Evolutionary conservation across 257 asterid species (phyloP).

Genomic region (Solanum microdontum): DNA sequence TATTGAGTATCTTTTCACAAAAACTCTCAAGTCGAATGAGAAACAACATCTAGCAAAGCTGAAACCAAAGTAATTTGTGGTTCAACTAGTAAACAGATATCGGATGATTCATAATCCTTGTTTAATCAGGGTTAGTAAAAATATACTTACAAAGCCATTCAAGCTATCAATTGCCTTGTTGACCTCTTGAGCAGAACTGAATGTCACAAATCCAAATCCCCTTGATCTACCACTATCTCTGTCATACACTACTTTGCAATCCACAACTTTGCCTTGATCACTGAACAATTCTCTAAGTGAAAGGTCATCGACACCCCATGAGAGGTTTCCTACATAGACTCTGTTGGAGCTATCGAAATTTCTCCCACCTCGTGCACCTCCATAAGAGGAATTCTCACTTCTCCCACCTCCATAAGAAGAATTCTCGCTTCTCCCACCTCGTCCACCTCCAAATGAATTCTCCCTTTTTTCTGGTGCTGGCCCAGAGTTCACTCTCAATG

Average conservation of each 20-base stretch:
- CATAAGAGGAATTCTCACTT: slow-evolving; percentile 10
- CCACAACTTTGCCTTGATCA: slow-evolving; percentile 68
- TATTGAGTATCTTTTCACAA: background rate
- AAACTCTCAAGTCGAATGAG: background rate
- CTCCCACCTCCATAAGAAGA: slow-evolving; percentile 19
- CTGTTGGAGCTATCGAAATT: slow-evolving; percentile 34
- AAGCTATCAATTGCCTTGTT: slow-evolving; percentile 42
- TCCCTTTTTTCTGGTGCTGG: slow-evolving; percentile 74
- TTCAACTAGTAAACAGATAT: background rate
- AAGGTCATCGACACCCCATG: slow-evolving; percentile 80
- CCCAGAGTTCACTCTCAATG: slow-evolving; percentile 67
- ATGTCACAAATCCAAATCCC: slow-evolving; percentile 91
- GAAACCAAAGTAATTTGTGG: background rate
- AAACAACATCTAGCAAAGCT: background rate
- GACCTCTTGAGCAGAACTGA: slow-evolving; percentile 52
- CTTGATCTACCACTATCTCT: slow-evolving; percentile 86
- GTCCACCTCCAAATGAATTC: slow-evolving; percentile 24
- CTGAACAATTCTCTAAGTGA: slow-evolving; percentile 62
- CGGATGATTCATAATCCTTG: background rate
- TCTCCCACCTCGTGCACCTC: slow-evolving; percentile 49
- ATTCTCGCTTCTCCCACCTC: slow-evolving; percentile 36
- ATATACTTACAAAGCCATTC: slow-evolving; percentile 61
- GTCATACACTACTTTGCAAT: slow-evolving; percentile 73
- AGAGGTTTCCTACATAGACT: slow-evolving; percentile 71
- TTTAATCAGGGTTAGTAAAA: background rate